These are phyloP conservation scores for Zygosaccharomyces sapae DNA, from an alignment of 1,139 yeast genomes.

Conservation along the genomic window DNA sequence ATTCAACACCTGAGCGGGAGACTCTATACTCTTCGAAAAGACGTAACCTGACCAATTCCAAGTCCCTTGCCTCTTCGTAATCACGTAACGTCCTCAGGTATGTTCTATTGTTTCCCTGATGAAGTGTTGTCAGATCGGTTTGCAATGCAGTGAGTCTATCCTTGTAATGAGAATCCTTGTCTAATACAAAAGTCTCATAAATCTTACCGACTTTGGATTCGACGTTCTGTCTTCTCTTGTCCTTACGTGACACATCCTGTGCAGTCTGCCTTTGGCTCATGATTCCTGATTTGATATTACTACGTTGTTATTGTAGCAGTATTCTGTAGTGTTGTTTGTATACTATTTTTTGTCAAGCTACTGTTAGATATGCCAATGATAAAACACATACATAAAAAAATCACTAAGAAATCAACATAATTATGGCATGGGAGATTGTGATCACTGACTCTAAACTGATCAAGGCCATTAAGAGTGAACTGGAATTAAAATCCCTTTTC, in stretches of 20 bases:
- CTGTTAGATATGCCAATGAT: neutral
- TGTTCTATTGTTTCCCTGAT: constrained; percentile 71
- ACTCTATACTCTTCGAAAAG: constrained; percentile 86
- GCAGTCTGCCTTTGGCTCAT: constrained; percentile 14
- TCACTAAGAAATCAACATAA: neutral
- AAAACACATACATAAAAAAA: neutral
- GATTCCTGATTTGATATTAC: neutral
- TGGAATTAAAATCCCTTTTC: constrained; percentile 26
- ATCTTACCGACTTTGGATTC: constrained; percentile 61
- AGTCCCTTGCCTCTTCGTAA: constrained; percentile 75
- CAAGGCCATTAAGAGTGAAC: constrained; percentile 30
- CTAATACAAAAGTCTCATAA: constrained; percentile 59
- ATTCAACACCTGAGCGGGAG: constrained; percentile 69
- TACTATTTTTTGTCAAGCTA: constrained; percentile 1
- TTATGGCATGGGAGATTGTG: constrained; percentile 25
- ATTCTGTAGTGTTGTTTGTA: neutral
- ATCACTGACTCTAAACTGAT: constrained; percentile 21
- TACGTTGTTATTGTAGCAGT: neutral
- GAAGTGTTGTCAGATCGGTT: constrained; percentile 69
- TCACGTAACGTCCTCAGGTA: constrained; percentile 53
- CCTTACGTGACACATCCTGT: constrained; percentile 29
- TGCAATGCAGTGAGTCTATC: constrained; percentile 73
- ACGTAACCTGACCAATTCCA: constrained; percentile 69
- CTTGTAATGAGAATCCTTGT: constrained; percentile 73
- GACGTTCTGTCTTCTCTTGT: constrained; percentile 65